Base-by-base conservation (phyloP, 1,284 basidiomycete genomes). In the Trichosporon sp. region DNA sequence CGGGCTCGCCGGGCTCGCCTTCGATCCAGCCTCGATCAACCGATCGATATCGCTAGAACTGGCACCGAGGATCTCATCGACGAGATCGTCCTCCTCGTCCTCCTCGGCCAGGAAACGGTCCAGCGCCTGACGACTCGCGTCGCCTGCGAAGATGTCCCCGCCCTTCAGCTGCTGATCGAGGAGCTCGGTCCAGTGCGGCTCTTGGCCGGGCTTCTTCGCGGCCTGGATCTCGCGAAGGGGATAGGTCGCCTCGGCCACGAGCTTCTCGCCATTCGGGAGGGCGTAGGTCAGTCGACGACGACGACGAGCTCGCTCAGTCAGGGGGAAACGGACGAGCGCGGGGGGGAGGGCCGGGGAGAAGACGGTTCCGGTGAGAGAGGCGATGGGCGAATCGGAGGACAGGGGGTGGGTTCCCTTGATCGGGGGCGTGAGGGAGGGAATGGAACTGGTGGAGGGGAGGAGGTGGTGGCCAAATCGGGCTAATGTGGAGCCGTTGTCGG, bases 311-410 rank as follows among this genome's bases (percentile, higher is more conserved):
- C 66, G 11, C 0, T 38, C 51, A 1, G 56, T 38, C 0, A 74
- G 66, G 16, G 71, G 73, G 46, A 68, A 71, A n/a, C 71, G 73
- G 40, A 73, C 51, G 46, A 76, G 74, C 1, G 68, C 65, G 2
- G 76, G 73, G 3, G 76, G 74, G 2, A 71, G 6, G 46, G 70
- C 67, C 6, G 73, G 73, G 35, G 59, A 61, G 68, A 74, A 74
- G n/a, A 74, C 43, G 4, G 71, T 63, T 3, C 67, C 35, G 1
- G 40, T 21, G 10, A 72, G 68, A 8, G 35, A 21, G 38, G 59
- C 37, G 65, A 61, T 46, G 56, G 67, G 63, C 35, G 35, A 21
- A 1, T 11, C 21, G 2, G 67, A 40, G 6, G 54, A 38, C 1
- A 72, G 61, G 0, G 66, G 37, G 59, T 65, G 68, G 19, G 70